Base-by-base conservation (phyloP, 78 protist species). In the Dictyostelium citrinum region DNA sequence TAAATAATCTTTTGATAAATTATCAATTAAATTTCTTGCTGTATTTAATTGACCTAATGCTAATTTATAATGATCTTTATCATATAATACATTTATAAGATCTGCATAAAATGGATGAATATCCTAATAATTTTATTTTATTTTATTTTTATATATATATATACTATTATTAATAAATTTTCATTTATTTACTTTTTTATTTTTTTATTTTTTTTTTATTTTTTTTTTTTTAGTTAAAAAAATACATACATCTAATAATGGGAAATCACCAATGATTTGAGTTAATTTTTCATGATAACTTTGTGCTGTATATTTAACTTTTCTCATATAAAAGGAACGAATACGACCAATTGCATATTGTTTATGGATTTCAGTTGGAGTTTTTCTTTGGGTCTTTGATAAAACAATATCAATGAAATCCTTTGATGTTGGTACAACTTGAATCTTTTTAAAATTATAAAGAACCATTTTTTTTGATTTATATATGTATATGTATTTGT, bases 41-140 rank as follows among this genome's bases (percentile, higher is more conserved):
- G 97, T 91, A 94, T 81, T 83, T 60, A 99, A 37, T 80, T 98
- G 99, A 1, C 99, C 99, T 24, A 99, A 96, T 0, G 99, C 99
- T 1, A 99, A 95, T 96, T 99, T 99, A 98, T 99, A 99, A 91
- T 99, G 99, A 75, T 99, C 99, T 8, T 95, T 45, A 94, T 99
- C 99, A 97, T 99, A 99, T 35, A 99, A 96, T 9, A 99, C 99
- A 97, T 99, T 99, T 96, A 99, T 91, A 64, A 99, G 92, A 74
- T 98, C 99, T 9, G 99, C 99, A 81, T 99, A 99, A 91, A 99
- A 99, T 49, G 99, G 99, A 81, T 99, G 99, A 37, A 99, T 91
- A 60, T 99, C 99, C 97, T n/a, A n/a, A n/a, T n/a, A n/a, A n/a
- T n/a, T n/a, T n/a, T n/a, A n/a, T n/a, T n/a, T n/a, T n/a, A n/a